A percentile compares a stretch with the other conserved stretches of the same genome.
phyloP scores from a whole-genome alignment of 768 basidiomycete genomes.

The Pulveroboletus sp. region DNA sequence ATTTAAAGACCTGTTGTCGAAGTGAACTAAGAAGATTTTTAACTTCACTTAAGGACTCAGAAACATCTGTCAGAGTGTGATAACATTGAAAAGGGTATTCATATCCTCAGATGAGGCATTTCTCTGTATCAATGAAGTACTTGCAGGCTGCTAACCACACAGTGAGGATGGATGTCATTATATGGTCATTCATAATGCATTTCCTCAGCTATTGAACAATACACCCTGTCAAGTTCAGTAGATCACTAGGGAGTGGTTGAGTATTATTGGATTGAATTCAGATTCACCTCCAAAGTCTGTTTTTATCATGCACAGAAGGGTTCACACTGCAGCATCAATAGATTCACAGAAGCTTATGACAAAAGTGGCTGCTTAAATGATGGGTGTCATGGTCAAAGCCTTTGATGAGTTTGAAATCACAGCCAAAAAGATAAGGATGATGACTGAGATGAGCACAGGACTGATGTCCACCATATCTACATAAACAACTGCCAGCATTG shows the following conservation, averaged over 20 bases:
- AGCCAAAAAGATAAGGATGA: no score
- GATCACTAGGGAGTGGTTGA: constrained; percentile 1
- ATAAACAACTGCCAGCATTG: no score
- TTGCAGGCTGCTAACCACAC: constrained; percentile 6
- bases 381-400: no score
- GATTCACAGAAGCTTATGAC: neutral
- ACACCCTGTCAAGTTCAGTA: neutral
- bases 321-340: neutral
- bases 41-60: neutral
- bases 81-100: constrained; percentile 1
- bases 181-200: neutral
- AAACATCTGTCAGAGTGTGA: constrained; percentile 5
- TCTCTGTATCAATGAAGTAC: neutral
- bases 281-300: neutral
- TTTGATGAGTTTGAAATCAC: no score
- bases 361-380: no score
- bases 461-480: no score
- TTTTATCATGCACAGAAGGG: neutral
- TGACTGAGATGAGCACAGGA: no score
- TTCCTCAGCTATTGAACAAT: constrained; percentile 3
- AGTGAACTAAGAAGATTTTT: neutral
- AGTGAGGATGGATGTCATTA: constrained; percentile 1
- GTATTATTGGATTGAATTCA: constrained; percentile 1
- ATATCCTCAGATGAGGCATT: constrained; percentile 1
- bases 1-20: neutral